Conservation (phyloP, 768 basidiomycete genomes). For the Candolleomyces eurysporus region DNA sequence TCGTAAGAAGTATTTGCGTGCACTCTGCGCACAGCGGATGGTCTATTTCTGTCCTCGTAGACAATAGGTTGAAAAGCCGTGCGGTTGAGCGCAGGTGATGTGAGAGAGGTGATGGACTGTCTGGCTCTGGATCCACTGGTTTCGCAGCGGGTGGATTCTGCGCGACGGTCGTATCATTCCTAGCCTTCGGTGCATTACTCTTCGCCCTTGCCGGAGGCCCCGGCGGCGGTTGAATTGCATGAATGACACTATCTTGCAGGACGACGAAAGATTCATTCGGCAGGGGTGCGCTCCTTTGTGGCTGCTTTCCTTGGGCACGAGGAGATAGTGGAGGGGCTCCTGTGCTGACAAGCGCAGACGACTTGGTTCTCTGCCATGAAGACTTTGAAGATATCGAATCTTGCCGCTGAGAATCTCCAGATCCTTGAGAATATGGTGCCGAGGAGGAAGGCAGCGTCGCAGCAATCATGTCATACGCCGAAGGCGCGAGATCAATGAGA, state of each 20-base stretch:
- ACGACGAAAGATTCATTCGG: constrained; percentile 92
- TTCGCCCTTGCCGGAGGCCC: constrained; percentile 42
- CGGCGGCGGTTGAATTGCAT: constrained; percentile 59
- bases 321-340: constrained; percentile 41
- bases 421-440: constrained; percentile 16
- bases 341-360: constrained; percentile 32
- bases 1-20: constrained; percentile 74
- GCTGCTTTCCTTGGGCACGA: constrained; percentile 60
- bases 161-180: constrained; percentile 23
- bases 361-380: constrained; percentile 62
- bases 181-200: constrained; percentile 40
- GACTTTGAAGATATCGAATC: constrained; percentile 52
- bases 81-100: constrained; percentile 75
- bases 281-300: constrained; percentile 48
- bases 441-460: constrained; percentile 55
- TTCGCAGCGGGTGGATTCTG: constrained; percentile 27
- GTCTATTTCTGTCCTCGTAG: constrained; percentile 76
- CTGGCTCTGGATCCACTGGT: constrained; percentile 48
- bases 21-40: constrained; percentile 97
- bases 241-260: constrained; percentile 79
- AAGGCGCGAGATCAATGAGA: constrained; percentile 80
- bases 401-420: constrained; percentile 45
- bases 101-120: constrained; percentile 71
- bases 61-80: constrained; percentile 73
- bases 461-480: constrained; percentile 84